Evolutionary conservation across 441 rosid genomes (phyloP).

Genomic region (Kokia cookei): DNA sequence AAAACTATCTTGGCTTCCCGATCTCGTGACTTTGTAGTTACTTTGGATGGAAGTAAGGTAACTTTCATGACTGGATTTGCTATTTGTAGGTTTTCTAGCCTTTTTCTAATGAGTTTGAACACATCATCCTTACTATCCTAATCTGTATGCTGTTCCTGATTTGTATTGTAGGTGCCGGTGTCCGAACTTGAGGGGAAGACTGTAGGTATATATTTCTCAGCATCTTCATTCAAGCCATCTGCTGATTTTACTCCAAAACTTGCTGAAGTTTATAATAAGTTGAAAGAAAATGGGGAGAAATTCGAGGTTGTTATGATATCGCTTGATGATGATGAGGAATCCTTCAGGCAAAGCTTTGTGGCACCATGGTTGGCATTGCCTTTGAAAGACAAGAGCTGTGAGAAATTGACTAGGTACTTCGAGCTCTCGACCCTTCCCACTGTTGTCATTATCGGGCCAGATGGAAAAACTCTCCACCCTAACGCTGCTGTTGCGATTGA

Average conservation of each 20-base stretch:
- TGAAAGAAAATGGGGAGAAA: constrained; percentile 49
- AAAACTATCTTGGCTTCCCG: constrained; percentile 39
- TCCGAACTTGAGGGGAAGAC: constrained; percentile 66
- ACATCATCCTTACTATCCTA: background rate
- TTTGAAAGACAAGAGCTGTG: constrained; percentile 44
- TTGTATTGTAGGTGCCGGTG: constrained; percentile 41
- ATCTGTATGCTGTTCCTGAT: constrained; percentile 5
- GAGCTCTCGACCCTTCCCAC: constrained; percentile 56
- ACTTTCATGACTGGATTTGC: background rate
- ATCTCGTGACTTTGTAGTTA: constrained; percentile 51
- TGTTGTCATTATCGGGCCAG: constrained; percentile 59
- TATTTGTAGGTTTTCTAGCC: background rate
- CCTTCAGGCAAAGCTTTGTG: constrained; percentile 40
- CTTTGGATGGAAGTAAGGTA: constrained; percentile 52
- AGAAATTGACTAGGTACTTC: constrained; percentile 51
- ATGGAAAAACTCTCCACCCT: constrained; percentile 59
- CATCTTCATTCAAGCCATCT: constrained; percentile 23
- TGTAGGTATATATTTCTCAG: constrained; percentile 51
- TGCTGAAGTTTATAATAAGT: constrained; percentile 43
- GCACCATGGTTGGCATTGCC: constrained; percentile 71
- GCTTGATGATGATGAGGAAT: constrained; percentile 55
- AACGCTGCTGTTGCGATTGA: constrained; percentile 66
- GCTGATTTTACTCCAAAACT: constrained; percentile 46
- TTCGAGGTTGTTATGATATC: constrained; percentile 66
- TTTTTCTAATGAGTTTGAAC: background rate